phyloP scores from a whole-genome alignment of 805 yeast genomes.

The Ogataea philodendri region DNA sequence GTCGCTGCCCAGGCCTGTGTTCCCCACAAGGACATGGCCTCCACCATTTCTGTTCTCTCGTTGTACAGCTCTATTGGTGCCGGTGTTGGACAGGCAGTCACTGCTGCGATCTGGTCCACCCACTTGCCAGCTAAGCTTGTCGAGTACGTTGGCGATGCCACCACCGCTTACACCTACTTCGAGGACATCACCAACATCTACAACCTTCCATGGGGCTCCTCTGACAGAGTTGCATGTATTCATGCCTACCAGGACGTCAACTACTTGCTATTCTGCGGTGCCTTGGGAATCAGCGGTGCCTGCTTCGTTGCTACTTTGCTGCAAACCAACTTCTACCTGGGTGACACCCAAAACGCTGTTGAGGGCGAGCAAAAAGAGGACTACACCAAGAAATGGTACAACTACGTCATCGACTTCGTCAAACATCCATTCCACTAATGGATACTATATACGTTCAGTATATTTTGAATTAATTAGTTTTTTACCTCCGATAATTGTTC shows the following conservation, averaged over 20 bases:
- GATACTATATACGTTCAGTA: too few species aligned
- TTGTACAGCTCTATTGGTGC: slow-evolving; percentile 36
- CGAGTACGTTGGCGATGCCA: slow-evolving; percentile 17
- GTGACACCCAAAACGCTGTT: slow-evolving; percentile 37
- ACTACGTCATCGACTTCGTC: slow-evolving; percentile 2
- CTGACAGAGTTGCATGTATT: slow-evolving; percentile 34
- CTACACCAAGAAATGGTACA: slow-evolving; percentile 5
- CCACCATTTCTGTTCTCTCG: slow-evolving; percentile 34
- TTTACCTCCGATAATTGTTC: slow-evolving; percentile 26
- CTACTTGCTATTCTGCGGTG: slow-evolving; percentile 31
- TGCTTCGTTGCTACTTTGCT: slow-evolving; percentile 33
- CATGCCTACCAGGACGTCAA: slow-evolving; percentile 33
- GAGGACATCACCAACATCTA: slow-evolving; percentile 27
- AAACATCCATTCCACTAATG: slow-evolving; percentile 7
- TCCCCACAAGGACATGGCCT: slow-evolving; percentile 30
- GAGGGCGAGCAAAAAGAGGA: slow-evolving; percentile 22
- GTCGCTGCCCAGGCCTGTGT: slow-evolving; percentile 42
- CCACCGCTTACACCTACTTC: slow-evolving; percentile 30
- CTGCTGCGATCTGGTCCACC: slow-evolving; percentile 36
- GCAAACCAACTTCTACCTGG: slow-evolving; percentile 37
- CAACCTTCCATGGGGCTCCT: slow-evolving; percentile 28
- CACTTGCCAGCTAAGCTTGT: slow-evolving; percentile 34
- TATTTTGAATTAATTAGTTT: slow-evolving; percentile 88
- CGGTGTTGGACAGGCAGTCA: slow-evolving; percentile 38
- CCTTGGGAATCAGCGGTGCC: slow-evolving; percentile 32